Conservation (phyloP, 805 yeast species). For the Starmera dryadoides region DNA sequence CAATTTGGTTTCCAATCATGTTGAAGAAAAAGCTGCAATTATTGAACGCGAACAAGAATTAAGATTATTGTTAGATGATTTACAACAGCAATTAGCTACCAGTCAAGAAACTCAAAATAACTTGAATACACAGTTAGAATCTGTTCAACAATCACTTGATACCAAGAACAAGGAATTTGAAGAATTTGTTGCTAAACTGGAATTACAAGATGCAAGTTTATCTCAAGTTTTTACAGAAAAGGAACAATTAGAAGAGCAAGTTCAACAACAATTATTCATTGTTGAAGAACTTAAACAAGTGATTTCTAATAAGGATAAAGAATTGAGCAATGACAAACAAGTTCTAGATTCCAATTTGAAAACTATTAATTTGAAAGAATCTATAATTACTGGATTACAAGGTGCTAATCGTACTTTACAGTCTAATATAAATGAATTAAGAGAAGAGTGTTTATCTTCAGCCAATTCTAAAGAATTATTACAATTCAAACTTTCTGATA, state of each 20-base stretch:
- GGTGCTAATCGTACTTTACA: slow-evolving; percentile 6
- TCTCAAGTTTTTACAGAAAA: neutral
- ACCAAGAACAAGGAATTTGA: neutral
- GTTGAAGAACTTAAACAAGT: neutral
- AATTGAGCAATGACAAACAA: slow-evolving; percentile 1
- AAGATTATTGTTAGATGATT: neutral
- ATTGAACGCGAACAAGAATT: neutral
- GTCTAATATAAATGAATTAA: too few species aligned
- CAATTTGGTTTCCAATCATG: neutral
- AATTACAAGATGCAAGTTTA: neutral
- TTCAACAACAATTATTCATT: neutral
- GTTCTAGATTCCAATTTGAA: slow-evolving; percentile 1
- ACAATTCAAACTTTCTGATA: slow-evolving; percentile 5
- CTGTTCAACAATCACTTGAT: neutral
- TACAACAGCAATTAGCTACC: neutral
- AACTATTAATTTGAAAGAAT: slow-evolving; percentile 4
- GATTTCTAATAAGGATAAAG: neutral
- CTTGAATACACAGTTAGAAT: neutral
- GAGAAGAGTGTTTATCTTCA: neutral
- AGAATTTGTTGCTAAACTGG: neutral
- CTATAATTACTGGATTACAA: slow-evolving; percentile 3
- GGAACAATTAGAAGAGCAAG: neutral
- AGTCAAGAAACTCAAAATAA: neutral
- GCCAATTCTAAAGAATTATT: neutral
- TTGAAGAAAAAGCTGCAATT: neutral